These are phyloP conservation scores for Trichosporon sp. DNA, from an alignment of 1,284 basidiomycete genomes.

Conservation along the genomic window DNA sequence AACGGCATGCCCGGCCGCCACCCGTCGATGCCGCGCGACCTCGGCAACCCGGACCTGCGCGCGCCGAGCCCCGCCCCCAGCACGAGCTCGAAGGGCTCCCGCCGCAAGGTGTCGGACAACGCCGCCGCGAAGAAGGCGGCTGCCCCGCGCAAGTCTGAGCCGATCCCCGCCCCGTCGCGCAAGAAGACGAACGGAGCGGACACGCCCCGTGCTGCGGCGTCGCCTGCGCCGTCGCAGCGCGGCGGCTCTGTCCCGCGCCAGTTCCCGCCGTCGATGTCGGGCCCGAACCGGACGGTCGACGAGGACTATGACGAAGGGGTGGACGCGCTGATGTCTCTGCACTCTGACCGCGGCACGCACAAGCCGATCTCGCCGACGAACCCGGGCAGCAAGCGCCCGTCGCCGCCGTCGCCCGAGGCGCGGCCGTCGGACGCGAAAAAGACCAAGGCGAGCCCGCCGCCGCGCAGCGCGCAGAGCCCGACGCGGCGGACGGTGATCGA, in stretches of 20 bases:
- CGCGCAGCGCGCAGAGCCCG: constrained; percentile 8
- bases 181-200: constrained; percentile 13
- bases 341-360: constrained; percentile 33
- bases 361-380: constrained; percentile 14
- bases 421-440: constrained; percentile 29
- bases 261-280: neutral
- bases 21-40: constrained; percentile 14
- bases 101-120: constrained; percentile 21
- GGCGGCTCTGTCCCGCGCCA: neutral
- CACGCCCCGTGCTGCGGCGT: constrained; percentile 15
- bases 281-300: constrained; percentile 34
- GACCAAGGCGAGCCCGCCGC: constrained; percentile 23
- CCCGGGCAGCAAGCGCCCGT: constrained; percentile 29
- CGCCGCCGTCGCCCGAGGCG: constrained; percentile 29
- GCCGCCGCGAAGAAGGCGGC: neutral
- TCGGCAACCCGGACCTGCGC: constrained; percentile 22
- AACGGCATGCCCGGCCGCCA: constrained; percentile 9
- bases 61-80: constrained; percentile 38
- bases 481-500: constrained; percentile 39
- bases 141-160: constrained; percentile 4
- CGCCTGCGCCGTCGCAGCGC: constrained; percentile 14
- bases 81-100: constrained; percentile 26
- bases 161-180: neutral
- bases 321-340: constrained; percentile 48
- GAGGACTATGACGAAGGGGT: constrained; percentile 51